Base-by-base conservation (phyloP, 2,329 filamentous ascomycete genomes). In the Aspergillus sp. region DNA sequence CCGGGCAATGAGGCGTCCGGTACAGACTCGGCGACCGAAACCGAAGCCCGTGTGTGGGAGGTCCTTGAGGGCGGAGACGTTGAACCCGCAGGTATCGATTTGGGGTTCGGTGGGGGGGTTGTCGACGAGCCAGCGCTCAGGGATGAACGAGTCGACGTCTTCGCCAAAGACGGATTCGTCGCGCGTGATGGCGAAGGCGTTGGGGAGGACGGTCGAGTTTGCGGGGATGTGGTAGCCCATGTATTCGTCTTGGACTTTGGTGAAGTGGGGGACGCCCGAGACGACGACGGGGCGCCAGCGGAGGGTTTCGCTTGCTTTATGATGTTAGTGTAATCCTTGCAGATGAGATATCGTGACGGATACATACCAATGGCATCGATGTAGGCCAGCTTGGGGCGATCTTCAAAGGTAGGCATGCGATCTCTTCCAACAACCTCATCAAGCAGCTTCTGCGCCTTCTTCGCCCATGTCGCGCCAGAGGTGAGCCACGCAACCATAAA, bases 401-500 rank as follows among this genome's bases (percentile, higher is more conserved):
- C 57, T 3, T 47, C 23, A 3, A 49, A 54, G 19, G 19, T 54
- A 15, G 57, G 57, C 13, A 54, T 19, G 1, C 57, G 50, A 3
- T 31, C 31, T 6, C 13, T 47, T 0, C 57, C 57, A n/a, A 54
- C 50, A 1, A 59, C 57, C 9, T 41, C 57, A 9, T 59, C 51
- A 4, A 59, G 31, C 13, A 49, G 5, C 19, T 38, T 7, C 13
- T 54, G 57, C 11, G 51, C 57, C 22, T 54, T 59, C n/a, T 25
- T 25, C 2, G 30, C 51, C 23, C 34, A 48, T 1, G 8, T 8
- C 19, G 30, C 22, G 15, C 57, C 38, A 13, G 30, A 48, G 13
- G 57, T 59, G 7, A 59, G 38, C 28, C 48, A 52, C 11, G 51
- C 51, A n/a, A 59, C 57, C 7, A 54, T 31, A n/a, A 54, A 53